Conservation (phyloP, 1,284 basidiomycete species). For the Cutaneotrichosporon cutaneum region DNA sequence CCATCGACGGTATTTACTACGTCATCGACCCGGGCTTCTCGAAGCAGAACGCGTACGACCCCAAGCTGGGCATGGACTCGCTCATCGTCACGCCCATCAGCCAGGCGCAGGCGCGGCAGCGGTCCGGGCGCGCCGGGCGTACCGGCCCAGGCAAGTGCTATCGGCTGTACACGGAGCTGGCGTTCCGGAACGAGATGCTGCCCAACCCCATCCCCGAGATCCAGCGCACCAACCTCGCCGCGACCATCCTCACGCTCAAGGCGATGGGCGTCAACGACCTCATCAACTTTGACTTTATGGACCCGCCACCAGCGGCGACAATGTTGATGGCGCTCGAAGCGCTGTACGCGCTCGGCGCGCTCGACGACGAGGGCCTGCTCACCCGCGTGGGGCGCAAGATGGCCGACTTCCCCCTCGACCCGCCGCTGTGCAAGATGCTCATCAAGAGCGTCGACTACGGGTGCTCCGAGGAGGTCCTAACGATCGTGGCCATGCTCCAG, state of each 20-base stretch:
- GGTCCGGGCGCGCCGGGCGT: constrained; percentile 91
- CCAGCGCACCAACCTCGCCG: constrained; percentile 88
- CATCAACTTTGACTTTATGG: constrained; percentile 99
- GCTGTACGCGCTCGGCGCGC: constrained; percentile 88
- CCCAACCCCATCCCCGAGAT: constrained; percentile 98
- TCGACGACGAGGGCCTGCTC: constrained; percentile 94
- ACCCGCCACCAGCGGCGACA: constrained; percentile 93
- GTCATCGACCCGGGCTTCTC: constrained; percentile 98
- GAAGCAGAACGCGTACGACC: constrained; percentile 98
- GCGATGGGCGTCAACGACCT: constrained; percentile 99
- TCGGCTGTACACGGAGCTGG: constrained; percentile 94
- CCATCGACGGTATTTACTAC: constrained; percentile 98
- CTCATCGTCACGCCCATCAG: constrained; percentile 98
- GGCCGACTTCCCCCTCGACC: constrained; percentile 99
- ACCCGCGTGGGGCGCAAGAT: constrained; percentile 95
- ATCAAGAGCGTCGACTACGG: constrained; percentile 97
- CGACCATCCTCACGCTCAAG: constrained; percentile 92
- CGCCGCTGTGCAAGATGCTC: constrained; percentile 93
- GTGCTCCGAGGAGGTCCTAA: constrained; percentile 95
- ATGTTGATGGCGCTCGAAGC: constrained; percentile 87
- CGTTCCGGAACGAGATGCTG: constrained; percentile 97
- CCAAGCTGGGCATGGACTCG: constrained; percentile 96
- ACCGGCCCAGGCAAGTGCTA: constrained; percentile 99
- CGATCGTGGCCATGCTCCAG: constrained; percentile 90
- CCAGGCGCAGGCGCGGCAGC: constrained; percentile 94